Evolutionary conservation across 192 early-diverging fungal species (phyloP).

Genomic region (Entomortierella beljakovae): DNA sequence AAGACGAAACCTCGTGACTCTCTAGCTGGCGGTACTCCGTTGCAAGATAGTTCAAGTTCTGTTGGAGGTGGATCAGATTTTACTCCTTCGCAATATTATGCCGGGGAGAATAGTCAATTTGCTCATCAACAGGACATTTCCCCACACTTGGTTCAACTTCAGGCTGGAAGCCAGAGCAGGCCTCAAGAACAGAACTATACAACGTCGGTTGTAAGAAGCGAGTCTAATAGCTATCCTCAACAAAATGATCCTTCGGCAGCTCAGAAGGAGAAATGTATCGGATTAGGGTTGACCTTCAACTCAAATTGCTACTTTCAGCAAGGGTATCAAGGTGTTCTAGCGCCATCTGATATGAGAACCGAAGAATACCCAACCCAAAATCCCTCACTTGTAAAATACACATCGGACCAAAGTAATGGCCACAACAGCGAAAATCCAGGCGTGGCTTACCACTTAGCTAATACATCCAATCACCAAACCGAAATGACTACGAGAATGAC

Average conservation of each 20-base stretch:
- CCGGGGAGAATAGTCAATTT: constrained; percentile 6
- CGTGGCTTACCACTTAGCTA: neutral
- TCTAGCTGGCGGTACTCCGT: neutral
- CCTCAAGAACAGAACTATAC: neutral
- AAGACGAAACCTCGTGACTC: constrained; percentile 14
- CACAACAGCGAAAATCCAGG: neutral
- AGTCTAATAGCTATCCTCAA: neutral
- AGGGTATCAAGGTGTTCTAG: neutral
- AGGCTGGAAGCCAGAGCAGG: neutral
- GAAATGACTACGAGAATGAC: constrained; percentile 6
- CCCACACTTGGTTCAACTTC: constrained; percentile 15
- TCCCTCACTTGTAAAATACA: constrained; percentile 8
- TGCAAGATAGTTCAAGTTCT: neutral
- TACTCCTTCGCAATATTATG: neutral
- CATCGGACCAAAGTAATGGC: neutral
- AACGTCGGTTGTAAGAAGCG: neutral
- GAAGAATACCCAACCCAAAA: neutral
- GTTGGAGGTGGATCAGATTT: neutral
- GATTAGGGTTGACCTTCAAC: constrained; percentile 23
- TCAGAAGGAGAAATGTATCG: constrained; percentile 21
- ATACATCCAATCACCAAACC: neutral
- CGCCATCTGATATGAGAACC: neutral
- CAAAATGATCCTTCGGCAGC: neutral
- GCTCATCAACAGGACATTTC: constrained; percentile 38
- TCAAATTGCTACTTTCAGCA: neutral